These are phyloP conservation scores for Zygosaccharomyces bisporus DNA, from an alignment of 805 yeast species.

Conservation along the genomic window DNA sequence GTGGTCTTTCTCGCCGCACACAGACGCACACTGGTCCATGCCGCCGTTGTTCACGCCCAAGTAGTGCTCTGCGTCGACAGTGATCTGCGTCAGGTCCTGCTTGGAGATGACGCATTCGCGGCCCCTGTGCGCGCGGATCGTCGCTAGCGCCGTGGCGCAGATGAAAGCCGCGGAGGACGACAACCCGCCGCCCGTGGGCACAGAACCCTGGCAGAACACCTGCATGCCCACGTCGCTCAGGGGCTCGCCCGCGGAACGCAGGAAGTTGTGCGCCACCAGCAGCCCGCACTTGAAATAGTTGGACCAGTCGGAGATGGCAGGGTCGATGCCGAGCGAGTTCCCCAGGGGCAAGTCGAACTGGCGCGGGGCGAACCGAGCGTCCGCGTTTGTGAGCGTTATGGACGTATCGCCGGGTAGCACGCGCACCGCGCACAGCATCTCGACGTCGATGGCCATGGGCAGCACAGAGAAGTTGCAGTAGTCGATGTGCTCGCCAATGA, in stretches of 20 bases:
- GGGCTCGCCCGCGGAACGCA: constrained; percentile 34
- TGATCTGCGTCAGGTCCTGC: constrained; percentile 51
- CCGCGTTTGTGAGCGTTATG: constrained; percentile 38
- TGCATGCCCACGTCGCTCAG: constrained; percentile 44
- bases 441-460: constrained; percentile 69
- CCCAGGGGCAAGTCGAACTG: constrained; percentile 40
- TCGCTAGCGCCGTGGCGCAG: constrained; percentile 57
- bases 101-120: constrained; percentile 40
- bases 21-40: constrained; percentile 72
- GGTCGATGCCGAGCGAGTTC: constrained; percentile 47
- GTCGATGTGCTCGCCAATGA: constrained; percentile 74
- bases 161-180: constrained; percentile 72
- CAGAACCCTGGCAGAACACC: constrained; percentile 56
- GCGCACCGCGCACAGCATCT: constrained; percentile 53
- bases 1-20: constrained; percentile 56
- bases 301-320: constrained; percentile 54
- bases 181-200: constrained; percentile 70
- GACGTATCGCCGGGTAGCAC: constrained; percentile 26
- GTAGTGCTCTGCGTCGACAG: constrained; percentile 64
- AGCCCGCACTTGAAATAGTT: constrained; percentile 66
- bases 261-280: constrained; percentile 52
- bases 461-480: constrained; percentile 62
- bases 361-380: constrained; percentile 36
- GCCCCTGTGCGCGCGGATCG: constrained; percentile 51
- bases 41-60: constrained; percentile 79